Percentiles rank a stretch among this genome's conserved stretches.
Evolutionary conservation across 1,139 yeast species (phyloP).

Genomic region (Nematodospora anomalae): DNA sequence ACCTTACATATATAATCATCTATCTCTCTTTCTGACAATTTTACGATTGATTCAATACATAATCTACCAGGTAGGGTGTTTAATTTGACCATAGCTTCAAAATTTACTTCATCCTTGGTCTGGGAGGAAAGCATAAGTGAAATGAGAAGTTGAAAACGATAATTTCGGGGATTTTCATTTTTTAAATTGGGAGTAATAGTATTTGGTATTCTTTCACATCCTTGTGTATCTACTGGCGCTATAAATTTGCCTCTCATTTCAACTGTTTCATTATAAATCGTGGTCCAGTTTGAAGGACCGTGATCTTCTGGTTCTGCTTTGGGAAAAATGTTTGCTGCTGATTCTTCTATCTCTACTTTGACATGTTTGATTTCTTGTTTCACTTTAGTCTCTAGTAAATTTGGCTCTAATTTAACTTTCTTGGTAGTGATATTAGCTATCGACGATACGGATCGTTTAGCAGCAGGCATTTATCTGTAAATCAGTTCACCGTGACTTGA

Average conservation of each 20-base stretch:
- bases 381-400: not conserved
- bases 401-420: not conserved
- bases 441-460: not conserved
- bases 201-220: constrained; percentile 76
- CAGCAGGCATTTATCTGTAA: not conserved
- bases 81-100: constrained; percentile 64
- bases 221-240: constrained; percentile 89
- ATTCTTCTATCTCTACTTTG: constrained; percentile 15
- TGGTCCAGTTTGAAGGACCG: constrained; percentile 50
- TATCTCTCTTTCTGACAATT: constrained; percentile 54
- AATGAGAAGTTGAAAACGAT: constrained; percentile 72
- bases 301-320: constrained; percentile 15
- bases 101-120: constrained; percentile 87
- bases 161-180: constrained; percentile 36
- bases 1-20: constrained; percentile 73
- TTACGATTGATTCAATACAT: constrained; percentile 34
- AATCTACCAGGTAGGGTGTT: constrained; percentile 35
- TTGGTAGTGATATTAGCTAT: not conserved
- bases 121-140: constrained; percentile 89
- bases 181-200: constrained; percentile 34
- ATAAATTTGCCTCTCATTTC: constrained; percentile 60
- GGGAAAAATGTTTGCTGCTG: constrained; percentile 18
- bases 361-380: constrained; percentile 7
- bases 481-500: not conserved
- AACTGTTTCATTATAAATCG: constrained; percentile 62